Conservation (phyloP, 805 yeast genomes). For the Saccharomycopsis sp. region DNA sequence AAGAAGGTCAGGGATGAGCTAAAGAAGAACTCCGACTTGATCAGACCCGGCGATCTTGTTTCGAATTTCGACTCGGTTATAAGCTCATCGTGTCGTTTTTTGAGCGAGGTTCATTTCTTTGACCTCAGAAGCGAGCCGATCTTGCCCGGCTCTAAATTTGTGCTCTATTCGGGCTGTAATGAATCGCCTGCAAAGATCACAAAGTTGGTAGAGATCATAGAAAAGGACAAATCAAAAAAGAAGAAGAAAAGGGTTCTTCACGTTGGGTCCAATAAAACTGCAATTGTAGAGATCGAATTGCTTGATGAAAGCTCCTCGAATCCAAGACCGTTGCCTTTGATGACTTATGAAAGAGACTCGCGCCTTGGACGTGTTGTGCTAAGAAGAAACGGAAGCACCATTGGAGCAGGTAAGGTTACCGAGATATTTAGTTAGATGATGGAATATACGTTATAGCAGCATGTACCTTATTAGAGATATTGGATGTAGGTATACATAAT, state of each 20-base stretch:
- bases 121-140: constrained; percentile 63
- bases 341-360: constrained; percentile 40
- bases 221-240: constrained; percentile 27
- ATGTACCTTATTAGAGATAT: too few species aligned
- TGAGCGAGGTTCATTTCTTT: constrained; percentile 57
- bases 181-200: constrained; percentile 63
- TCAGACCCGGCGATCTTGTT: constrained; percentile 63
- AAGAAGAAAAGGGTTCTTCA: constrained; percentile 47
- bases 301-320: constrained; percentile 29
- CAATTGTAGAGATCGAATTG: constrained; percentile 50
- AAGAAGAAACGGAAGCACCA: constrained; percentile 60
- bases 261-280: constrained; percentile 52
- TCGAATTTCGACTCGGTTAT: constrained; percentile 42
- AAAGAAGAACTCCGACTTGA: constrained; percentile 35
- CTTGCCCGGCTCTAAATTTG: constrained; percentile 71
- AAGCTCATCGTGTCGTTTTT: constrained; percentile 41
- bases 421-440: constrained; percentile 2
- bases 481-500: too few species aligned
- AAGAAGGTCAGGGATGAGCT: constrained; percentile 17
- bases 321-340: constrained; percentile 42
- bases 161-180: constrained; percentile 69
- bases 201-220: constrained; percentile 31
- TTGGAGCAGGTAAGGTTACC: constrained; percentile 55
- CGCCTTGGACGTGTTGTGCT: constrained; percentile 63
- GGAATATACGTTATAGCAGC: too few species aligned